A percentile compares a stretch with the other conserved stretches of the same genome.
These are phyloP conservation scores for Nitzschia sp. DNA, from an alignment of 108 stramenopile species.

Conservation along the genomic window DNA sequence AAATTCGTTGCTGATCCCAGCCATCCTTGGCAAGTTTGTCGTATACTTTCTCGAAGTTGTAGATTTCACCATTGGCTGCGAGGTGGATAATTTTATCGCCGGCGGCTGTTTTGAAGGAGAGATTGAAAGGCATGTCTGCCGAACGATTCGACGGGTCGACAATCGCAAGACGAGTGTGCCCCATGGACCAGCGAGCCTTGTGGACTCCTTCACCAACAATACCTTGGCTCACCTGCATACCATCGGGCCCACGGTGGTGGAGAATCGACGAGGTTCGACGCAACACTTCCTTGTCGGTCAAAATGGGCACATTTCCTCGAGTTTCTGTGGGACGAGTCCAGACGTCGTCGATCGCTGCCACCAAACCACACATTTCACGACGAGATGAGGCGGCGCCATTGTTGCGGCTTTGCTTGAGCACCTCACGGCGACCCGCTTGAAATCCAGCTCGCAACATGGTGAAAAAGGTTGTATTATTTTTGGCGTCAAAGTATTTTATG, in stretches of 20 bases:
- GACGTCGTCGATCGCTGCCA: slow-evolving; percentile 57
- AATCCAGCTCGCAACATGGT: slow-evolving; percentile 27
- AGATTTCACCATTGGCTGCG: slow-evolving; percentile 81
- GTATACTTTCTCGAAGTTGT: slow-evolving; percentile 65
- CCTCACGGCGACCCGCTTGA: slow-evolving; percentile 16
- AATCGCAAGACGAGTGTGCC: slow-evolving; percentile 72
- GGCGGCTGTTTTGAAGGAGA: slow-evolving; percentile 36
- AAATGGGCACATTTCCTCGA: slow-evolving; percentile 29
- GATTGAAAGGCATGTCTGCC: slow-evolving; percentile 71
- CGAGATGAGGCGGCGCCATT: slow-evolving; percentile 2
- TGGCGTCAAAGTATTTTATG: neutral
- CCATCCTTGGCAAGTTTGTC: slow-evolving; percentile 46
- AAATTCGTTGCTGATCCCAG: slow-evolving; percentile 46
- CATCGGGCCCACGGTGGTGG: slow-evolving; percentile 64
- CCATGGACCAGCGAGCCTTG: slow-evolving; percentile 43
- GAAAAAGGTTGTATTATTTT: neutral
- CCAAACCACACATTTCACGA: slow-evolving; percentile 44
- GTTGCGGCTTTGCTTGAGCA: slow-evolving; percentile 3
- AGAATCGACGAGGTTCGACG: slow-evolving; percentile 40
- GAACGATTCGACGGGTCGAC: slow-evolving; percentile 57
- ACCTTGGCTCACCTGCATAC: slow-evolving; percentile 39
- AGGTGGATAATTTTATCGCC: slow-evolving; percentile 44
- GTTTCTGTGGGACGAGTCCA: slow-evolving; percentile 30
- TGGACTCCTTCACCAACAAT: slow-evolving; percentile 24
- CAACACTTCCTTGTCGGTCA: slow-evolving; percentile 33